A percentile compares a stretch with the other conserved stretches of the same genome.
Conservation (phyloP, 2,329 filamentous ascomycete species). For the Penicillium capsulatum region DNA sequence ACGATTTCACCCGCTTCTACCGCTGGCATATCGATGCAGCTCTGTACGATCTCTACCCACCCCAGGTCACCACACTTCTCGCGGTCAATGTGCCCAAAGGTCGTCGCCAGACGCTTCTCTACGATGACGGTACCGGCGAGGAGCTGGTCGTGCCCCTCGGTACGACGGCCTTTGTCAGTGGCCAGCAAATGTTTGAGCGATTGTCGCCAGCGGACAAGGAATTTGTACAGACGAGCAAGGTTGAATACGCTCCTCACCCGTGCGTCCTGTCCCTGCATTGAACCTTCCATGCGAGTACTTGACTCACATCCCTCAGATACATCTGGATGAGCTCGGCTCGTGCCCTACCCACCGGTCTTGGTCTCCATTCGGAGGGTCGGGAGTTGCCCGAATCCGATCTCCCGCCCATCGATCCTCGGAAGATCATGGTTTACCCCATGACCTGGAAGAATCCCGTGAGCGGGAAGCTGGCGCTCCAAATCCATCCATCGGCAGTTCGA, state of each 20-base stretch:
- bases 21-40: slow-evolving; percentile 79
- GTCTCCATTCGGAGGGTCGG: slow-evolving; percentile 62
- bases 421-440: slow-evolving; percentile 71
- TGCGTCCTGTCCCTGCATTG: slow-evolving; percentile 31
- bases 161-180: slow-evolving; percentile 70
- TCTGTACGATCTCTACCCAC: slow-evolving; percentile 69
- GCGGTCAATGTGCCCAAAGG: slow-evolving; percentile 69
- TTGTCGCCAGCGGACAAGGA: slow-evolving; percentile 63
- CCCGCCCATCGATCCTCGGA: slow-evolving; percentile 60
- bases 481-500: slow-evolving; percentile 68
- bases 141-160: slow-evolving; percentile 65
- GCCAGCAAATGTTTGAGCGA: slow-evolving; percentile 65
- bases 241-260: slow-evolving; percentile 74
- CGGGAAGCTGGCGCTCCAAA: slow-evolving; percentile 63
- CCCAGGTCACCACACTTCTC: slow-evolving; percentile 66
- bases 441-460: slow-evolving; percentile 73
- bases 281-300: too few species aligned
- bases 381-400: slow-evolving; percentile 60
- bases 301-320: slow-evolving; percentile 38
- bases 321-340: slow-evolving; percentile 73
- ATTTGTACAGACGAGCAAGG: slow-evolving; percentile 61
- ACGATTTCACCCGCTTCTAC: slow-evolving; percentile 61
- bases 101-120: slow-evolving; percentile 62
- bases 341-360: slow-evolving; percentile 64
- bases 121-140: slow-evolving; percentile 67